phyloP scores from a whole-genome alignment of 176 grass and related monocot species.

The Carex cristatella region DNA sequence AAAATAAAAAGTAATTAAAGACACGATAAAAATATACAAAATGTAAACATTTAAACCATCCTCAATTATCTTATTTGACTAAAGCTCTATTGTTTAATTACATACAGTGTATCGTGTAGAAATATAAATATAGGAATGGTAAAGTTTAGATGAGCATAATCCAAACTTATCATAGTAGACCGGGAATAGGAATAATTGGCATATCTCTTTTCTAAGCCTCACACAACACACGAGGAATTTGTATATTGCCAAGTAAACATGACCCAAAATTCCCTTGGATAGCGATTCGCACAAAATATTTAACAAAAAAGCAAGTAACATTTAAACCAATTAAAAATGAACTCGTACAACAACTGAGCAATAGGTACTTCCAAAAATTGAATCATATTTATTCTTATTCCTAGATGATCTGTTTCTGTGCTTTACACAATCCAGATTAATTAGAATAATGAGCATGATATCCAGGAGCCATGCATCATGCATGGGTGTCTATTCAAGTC shows the following conservation, averaged over 20 bases:
- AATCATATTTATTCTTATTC: not conserved
- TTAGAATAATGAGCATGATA: not conserved
- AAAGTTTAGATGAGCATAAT: not conserved
- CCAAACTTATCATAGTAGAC: not conserved
- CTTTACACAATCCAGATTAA: not conserved
- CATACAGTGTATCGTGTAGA: not conserved
- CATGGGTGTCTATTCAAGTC: not conserved
- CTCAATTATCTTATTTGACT: not conserved
- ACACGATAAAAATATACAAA: no score
- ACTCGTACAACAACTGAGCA: not conserved
- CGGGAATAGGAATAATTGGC: not conserved
- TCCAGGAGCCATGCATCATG: not conserved
- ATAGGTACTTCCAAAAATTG: not conserved
- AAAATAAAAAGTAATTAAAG: no score
- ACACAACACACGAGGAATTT: not conserved
- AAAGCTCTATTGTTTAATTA: not conserved
- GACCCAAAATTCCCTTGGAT: not conserved
- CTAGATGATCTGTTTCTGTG: not conserved
- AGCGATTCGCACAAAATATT: conserved; percentile 1
- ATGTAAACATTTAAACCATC: no score
- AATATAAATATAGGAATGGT: not conserved
- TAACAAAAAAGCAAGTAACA: not conserved
- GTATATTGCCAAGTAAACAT: not conserved
- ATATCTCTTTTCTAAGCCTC: not conserved
- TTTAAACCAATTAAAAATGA: not conserved